Evolutionary conservation across 305 asterid genomes (phyloP), one percentile per base, ranked within the genome.

Genomic region (Andrographis paniculata): DNA sequence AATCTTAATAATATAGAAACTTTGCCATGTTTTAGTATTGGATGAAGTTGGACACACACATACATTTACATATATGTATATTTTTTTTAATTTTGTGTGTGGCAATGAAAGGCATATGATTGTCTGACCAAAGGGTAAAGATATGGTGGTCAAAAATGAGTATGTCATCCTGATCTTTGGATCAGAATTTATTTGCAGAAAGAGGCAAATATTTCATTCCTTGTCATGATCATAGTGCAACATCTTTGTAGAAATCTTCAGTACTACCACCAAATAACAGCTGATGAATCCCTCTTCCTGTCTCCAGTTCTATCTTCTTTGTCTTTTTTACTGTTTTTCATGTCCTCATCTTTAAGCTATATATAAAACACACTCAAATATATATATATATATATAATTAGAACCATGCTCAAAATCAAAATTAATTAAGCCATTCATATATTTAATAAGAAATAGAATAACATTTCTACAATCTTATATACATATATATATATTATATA

Each of bases 121-220:
- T 33, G 38, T 33, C 14, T 5, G 62, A 48, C 4, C 30, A 8
- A 56, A 42, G 18, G 63, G 31, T 1, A 13, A 42, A 42, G n/a
- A 33, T 6, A 7, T 33, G 14, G 12, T 9, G 38, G 38, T 33
- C 38, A 33, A 33, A 33, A 33, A 7, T 33, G 38, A 11, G 12
- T 11, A 33, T 33, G 38, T 33, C 38, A 33, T 33, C 13, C n/a
- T 2, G 11, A 5, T 33, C 11, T 10, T 12, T 1, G 7, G 6
- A 2, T 33, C 11, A 6, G 6, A 6, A 2, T 33, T 4, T 2
- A 33, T 6, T 4, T 6, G n/a, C 7, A 33, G 11, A 33, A 12
- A 6, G 38, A 14, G 38, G 38, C 1, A 33, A 33, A 33, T 6
- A 6, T 33, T 3, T 33, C 31, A 27, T 4, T 27, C 31, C 6